Evolutionary conservation across 345 rosid species (phyloP).

Genomic region (Aurinia saxatilis): DNA sequence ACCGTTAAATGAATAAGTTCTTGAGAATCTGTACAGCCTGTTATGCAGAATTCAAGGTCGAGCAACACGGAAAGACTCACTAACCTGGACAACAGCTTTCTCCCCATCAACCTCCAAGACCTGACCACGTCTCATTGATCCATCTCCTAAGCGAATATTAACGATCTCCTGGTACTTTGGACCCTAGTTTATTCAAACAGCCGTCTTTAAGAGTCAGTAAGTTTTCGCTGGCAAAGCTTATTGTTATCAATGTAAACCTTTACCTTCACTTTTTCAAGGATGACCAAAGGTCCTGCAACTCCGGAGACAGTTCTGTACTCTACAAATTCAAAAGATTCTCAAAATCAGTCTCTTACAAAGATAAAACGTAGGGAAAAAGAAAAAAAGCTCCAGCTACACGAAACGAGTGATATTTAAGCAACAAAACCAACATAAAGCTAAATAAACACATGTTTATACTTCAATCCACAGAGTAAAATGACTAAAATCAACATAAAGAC

Average conservation of each 20-base stretch:
- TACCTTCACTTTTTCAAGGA: constrained; percentile 97
- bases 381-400: neutral
- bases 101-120: constrained; percentile 99
- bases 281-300: constrained; percentile 97
- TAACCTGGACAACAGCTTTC: constrained; percentile 95
- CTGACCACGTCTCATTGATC: constrained; percentile 91
- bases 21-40: too few species aligned
- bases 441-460: neutral
- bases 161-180: constrained; percentile 99
- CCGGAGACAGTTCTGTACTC: constrained; percentile 98
- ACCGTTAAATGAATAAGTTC: neutral
- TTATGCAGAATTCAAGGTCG: neutral
- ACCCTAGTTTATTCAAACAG: constrained; percentile 41
- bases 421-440: neutral
- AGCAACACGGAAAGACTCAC: neutral
- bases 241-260: neutral
- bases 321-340: constrained; percentile 29
- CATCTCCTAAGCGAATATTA: constrained; percentile 90
- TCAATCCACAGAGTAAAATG: neutral
- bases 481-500: too few species aligned
- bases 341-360: constrained; percentile 12
- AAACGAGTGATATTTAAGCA: neutral
- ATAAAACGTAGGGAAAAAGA: neutral
- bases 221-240: neutral
- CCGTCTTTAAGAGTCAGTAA: neutral